Evolutionary conservation across 306 rosid genomes (phyloP).

Genomic region (Alnus glutinosa): DNA sequence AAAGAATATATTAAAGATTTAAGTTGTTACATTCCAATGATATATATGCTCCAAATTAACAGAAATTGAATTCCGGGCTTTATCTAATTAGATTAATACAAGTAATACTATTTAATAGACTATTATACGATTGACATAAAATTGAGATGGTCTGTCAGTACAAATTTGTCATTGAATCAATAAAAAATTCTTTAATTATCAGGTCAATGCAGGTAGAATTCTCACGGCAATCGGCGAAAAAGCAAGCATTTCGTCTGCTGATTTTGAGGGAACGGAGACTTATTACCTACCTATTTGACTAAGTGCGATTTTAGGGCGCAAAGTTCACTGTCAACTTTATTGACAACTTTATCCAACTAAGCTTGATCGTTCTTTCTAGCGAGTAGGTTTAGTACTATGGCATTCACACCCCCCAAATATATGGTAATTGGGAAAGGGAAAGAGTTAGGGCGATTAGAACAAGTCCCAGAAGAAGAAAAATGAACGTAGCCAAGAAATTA

Average conservation of each 20-base stretch:
- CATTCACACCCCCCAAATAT: too few relatives aligned
- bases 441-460: too few relatives aligned
- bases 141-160: too few relatives aligned
- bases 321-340: conserved; percentile 48
- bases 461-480: too few relatives aligned
- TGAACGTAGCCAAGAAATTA: too few relatives aligned
- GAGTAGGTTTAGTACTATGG: background rate
- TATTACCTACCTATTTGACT: conserved; percentile 46
- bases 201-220: background rate
- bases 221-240: conserved; percentile 6
- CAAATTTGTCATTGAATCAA: too few relatives aligned
- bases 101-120: too few relatives aligned
- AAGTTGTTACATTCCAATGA: conserved; percentile 14
- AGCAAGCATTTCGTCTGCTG: conserved; percentile 26
- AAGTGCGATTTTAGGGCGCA: conserved; percentile 17
- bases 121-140: too few relatives aligned
- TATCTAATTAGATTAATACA: conserved; percentile 13
- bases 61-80: conserved; percentile 9
- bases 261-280: conserved; percentile 13
- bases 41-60: background rate
- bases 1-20: conserved; percentile 15
- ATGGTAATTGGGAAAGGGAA: too few relatives aligned
- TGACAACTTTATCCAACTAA: conserved; percentile 45
- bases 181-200: too few relatives aligned
- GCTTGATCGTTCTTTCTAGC: conserved; percentile 30